Conservation (phyloP, 1,139 yeast genomes). For the Debaryomyces nepalensis region DNA sequence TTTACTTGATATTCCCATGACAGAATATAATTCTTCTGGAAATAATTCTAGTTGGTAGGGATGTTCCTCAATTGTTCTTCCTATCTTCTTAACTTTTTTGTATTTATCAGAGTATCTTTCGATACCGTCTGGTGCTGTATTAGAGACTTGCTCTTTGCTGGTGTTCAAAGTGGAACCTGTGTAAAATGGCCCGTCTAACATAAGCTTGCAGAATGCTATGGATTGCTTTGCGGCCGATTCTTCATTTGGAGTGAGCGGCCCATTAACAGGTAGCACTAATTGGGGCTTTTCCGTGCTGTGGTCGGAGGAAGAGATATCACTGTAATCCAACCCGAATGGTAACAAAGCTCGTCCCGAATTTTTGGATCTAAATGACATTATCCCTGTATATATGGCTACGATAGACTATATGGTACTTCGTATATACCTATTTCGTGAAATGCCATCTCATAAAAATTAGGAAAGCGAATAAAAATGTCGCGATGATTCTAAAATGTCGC, state of each 20-base stretch:
- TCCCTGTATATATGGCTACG: not conserved
- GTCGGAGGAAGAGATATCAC: constrained; percentile 51
- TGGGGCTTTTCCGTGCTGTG: constrained; percentile 42
- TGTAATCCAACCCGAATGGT: constrained; percentile 73
- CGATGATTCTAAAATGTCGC: constrained; percentile 5
- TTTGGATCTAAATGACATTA: constrained; percentile 34
- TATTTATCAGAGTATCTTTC: constrained; percentile 77
- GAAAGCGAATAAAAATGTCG: constrained; percentile 9
- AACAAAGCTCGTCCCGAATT: constrained; percentile 39
- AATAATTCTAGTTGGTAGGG: constrained; percentile 75
- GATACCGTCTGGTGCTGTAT: constrained; percentile 54
- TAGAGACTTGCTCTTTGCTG: constrained; percentile 23
- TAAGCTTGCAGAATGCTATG: constrained; percentile 57
- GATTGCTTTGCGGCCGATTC: constrained; percentile 66
- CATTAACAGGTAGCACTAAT: constrained; percentile 67
- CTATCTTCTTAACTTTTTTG: constrained; percentile 73
- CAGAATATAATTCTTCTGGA: constrained; percentile 78
- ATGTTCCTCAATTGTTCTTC: constrained; percentile 79
- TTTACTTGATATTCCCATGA: constrained; percentile 68
- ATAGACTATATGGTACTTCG: not conserved
- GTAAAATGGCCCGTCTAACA: constrained; percentile 78
- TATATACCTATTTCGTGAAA: not conserved
- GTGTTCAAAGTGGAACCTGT: constrained; percentile 57
- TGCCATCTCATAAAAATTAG: constrained; percentile 8
- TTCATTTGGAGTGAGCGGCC: constrained; percentile 60